Conservation (phyloP, 2,329 filamentous ascomycete genomes). For the Pseudocercospora musae region DNA sequence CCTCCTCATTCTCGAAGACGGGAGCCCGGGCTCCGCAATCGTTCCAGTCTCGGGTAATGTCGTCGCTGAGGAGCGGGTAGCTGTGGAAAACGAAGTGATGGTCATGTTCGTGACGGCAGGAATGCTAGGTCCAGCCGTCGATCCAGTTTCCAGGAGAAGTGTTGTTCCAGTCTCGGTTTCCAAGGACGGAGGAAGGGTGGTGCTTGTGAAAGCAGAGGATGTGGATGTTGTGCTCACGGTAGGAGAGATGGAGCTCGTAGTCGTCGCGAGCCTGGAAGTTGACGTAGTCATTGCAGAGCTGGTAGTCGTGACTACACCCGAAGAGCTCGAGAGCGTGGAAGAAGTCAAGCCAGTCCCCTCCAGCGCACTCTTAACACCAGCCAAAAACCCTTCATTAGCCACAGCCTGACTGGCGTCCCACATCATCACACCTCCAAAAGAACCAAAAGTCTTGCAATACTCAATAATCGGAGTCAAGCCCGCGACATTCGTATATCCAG, state of each 20-base stretch:
- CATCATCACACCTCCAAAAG: slow-evolving; percentile 43
- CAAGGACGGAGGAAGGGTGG: not conserved
- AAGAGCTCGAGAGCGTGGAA: too few species aligned
- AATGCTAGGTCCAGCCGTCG: not conserved
- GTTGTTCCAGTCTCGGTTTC: not conserved
- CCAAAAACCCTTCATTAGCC: slow-evolving; percentile 32
- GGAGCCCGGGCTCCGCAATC: not conserved
- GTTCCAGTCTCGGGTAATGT: not conserved
- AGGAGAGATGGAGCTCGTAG: not conserved
- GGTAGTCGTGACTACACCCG: too few species aligned
- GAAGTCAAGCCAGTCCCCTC: too few species aligned
- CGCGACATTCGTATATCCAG: slow-evolving; percentile 33
- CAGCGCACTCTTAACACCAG: slow-evolving; percentile 18
- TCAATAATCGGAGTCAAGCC: slow-evolving; percentile 32
- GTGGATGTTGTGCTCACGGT: not conserved
- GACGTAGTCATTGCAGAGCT: not conserved
- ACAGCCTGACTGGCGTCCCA: slow-evolving; percentile 51
- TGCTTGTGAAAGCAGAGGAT: not conserved
- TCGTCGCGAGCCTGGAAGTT: not conserved
- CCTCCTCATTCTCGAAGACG: not conserved
- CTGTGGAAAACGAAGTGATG: too few species aligned
- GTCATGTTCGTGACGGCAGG: not conserved
- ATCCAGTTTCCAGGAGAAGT: not conserved
- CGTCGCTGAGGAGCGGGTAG: too few species aligned
- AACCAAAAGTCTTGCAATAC: slow-evolving; percentile 32